Evolutionary conservation across 345 rosid genomes (phyloP).

Genomic region (Dimocarpus longan): DNA sequence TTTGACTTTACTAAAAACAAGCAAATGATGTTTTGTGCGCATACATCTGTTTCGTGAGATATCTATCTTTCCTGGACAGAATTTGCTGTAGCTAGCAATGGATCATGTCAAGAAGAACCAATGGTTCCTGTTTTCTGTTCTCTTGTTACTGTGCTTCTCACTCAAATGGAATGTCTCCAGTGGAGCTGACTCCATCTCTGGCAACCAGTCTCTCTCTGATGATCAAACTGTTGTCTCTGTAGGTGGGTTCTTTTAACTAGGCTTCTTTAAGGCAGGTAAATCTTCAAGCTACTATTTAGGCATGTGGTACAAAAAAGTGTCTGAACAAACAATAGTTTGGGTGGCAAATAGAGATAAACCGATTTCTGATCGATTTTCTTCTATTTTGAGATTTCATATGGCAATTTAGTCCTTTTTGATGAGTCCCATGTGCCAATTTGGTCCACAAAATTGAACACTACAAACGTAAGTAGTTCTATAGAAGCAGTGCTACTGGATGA

Average conservation of each 20-base stretch:
- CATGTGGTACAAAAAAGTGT: constrained; percentile 22
- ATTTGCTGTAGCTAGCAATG: not conserved
- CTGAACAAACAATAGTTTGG: constrained; percentile 10
- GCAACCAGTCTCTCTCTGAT: constrained; percentile 26
- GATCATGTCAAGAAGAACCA: constrained; percentile 5
- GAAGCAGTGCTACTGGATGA: too few relatives aligned
- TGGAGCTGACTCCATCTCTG: constrained; percentile 16
- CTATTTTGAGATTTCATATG: too few relatives aligned
- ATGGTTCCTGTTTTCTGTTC: constrained; percentile 1
- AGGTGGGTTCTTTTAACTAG: constrained; percentile 21
- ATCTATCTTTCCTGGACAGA: too few relatives aligned
- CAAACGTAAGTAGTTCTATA: too few relatives aligned
- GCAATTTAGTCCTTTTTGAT: too few relatives aligned
- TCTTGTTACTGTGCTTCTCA: constrained; percentile 16
- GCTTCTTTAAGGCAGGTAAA: constrained; percentile 34
- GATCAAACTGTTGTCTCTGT: constrained; percentile 23
- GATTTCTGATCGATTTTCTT: too few relatives aligned
- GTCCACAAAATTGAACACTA: not conserved
- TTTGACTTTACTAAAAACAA: too few relatives aligned
- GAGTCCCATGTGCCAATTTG: too few relatives aligned
- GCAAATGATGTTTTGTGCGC: not conserved
- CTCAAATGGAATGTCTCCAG: not conserved
- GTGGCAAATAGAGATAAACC: too few relatives aligned
- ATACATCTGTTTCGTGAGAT: too few relatives aligned
- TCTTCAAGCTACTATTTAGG: constrained; percentile 36